These are phyloP conservation scores for Vigna reflexopilosa DNA, from an alignment of 306 rosid species.

Conservation along the genomic window DNA sequence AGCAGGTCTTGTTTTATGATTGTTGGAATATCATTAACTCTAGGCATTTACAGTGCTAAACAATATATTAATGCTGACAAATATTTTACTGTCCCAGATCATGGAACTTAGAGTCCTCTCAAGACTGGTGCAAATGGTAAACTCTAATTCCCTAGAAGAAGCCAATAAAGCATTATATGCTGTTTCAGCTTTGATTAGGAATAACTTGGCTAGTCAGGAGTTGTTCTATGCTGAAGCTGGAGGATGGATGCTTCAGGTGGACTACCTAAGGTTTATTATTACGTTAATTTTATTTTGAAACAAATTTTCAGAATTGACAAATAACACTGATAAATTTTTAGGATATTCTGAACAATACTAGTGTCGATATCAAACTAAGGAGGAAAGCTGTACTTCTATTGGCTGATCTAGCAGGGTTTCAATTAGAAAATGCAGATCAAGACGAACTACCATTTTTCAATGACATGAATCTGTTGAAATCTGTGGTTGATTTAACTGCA, in stretches of 20 bases:
- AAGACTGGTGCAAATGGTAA: constrained; percentile 70
- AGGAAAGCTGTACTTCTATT: constrained; percentile 74
- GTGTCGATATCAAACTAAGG: constrained; percentile 66
- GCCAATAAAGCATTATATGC: constrained; percentile 86
- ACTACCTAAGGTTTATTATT: constrained; percentile 28
- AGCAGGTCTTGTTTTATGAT: constrained; percentile 60
- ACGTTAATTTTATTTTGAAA: constrained; percentile 2
- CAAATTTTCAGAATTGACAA: constrained; percentile 6
- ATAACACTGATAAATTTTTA: constrained; percentile 37
- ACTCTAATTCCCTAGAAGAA: constrained; percentile 72
- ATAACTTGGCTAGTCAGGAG: constrained; percentile 65
- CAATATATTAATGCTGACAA: constrained; percentile 33
- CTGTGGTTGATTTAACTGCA: constrained; percentile 75
- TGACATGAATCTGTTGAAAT: constrained; percentile 68
- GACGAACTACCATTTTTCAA: constrained; percentile 62
- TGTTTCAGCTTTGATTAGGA: constrained; percentile 79
- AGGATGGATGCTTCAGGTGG: constrained; percentile 69
- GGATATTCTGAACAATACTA: constrained; percentile 73
- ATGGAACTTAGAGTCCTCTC: constrained; percentile 75
- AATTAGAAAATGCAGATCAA: constrained; percentile 53
- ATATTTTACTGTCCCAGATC: constrained; percentile 54
- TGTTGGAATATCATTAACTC: constrained; percentile 15
- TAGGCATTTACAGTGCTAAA: constrained; percentile 31
- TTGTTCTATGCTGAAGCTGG: constrained; percentile 78
- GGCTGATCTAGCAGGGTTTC: constrained; percentile 78